Evolutionary conservation across 768 basidiomycete genomes (phyloP), one percentile per base, ranked within the genome.

Genomic region (Boletus sp.): DNA sequence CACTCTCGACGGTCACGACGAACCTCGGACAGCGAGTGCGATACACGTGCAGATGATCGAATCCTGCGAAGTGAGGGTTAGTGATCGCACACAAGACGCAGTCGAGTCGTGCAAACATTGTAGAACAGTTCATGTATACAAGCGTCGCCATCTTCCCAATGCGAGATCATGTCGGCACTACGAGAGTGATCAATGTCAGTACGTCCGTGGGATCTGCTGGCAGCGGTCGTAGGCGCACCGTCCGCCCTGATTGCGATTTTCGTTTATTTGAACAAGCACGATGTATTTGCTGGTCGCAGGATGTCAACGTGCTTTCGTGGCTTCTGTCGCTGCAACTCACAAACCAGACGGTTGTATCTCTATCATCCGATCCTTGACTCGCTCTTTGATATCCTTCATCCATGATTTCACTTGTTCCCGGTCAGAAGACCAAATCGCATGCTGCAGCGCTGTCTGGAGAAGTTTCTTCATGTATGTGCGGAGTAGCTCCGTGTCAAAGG

Each of bases 131-230:
- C 91, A 71, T 90, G 85, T 41, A 85, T 80, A 56, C 91, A 84
- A 50, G 80, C 77, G 67, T 94, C 92, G 51, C 83, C 82, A 60
- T 93, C 91, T 75, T 94, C 91, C 91, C 91, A 94, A 66, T 94
- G 92, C 59, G 88, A 91, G 48, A 80, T 82, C 75, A 94, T 83
- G 71, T 90, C 89, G 47, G 87, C 89, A 63, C 91, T 92, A 61
- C 37, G 54, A 53, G 37, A 14, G 37, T 5, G 44, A 48, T 37
- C 42, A 47, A 55, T 4, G 32, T 61, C 50, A 54, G 37, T 54
- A 48, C 12, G 11, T 45, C 56, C 53, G 57, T 54, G 54, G 47
- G 37, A 41, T 50, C 50, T 30, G 39, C 5, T 24, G 37, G 50
- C n/a, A n/a, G n/a, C 28, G 30, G 35, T 47, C 30, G 5, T 20